Evolutionary conservation across 2,329 filamentous ascomycete species (phyloP).

Genomic region (Curvularia verruculosa): DNA sequence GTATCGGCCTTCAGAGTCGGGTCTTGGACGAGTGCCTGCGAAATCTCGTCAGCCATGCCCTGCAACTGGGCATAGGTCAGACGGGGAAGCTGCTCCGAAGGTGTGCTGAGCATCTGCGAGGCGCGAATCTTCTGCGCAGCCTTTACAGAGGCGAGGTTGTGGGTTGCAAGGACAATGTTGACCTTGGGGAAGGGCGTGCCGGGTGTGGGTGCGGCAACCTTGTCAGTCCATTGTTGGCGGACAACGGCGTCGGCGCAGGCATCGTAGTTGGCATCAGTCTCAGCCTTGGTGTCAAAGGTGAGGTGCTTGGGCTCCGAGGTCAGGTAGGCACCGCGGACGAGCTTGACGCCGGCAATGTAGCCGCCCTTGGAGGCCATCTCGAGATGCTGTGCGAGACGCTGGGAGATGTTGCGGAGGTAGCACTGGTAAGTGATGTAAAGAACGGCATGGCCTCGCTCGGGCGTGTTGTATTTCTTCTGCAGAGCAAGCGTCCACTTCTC

Average conservation of each 20-base stretch:
- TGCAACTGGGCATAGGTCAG: slow-evolving; percentile 79
- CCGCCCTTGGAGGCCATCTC: slow-evolving; percentile 52
- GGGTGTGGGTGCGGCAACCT: slow-evolving; percentile 53
- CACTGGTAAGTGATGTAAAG: slow-evolving; percentile 72
- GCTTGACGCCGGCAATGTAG: slow-evolving; percentile 62
- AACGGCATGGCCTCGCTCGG: slow-evolving; percentile 62
- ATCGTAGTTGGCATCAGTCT: slow-evolving; percentile 70
- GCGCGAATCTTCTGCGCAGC: slow-evolving; percentile 59
- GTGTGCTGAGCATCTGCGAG: slow-evolving; percentile 47
- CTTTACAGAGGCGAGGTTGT: slow-evolving; percentile 76
- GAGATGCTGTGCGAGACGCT: slow-evolving; percentile 55
- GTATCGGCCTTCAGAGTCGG: slow-evolving; percentile 46
- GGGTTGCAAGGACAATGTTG: slow-evolving; percentile 76
- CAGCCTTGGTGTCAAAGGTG: slow-evolving; percentile 61
- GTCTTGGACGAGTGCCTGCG: slow-evolving; percentile 60
- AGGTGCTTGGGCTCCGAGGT: slow-evolving; percentile 56
- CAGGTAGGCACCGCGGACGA: slow-evolving; percentile 64
- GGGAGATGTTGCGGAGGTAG: slow-evolving; percentile 59
- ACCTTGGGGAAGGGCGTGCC: slow-evolving; percentile 51
- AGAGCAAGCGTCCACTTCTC: slow-evolving; percentile 80
- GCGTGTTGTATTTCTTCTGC: slow-evolving; percentile 75
- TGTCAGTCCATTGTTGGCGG: slow-evolving; percentile 64
- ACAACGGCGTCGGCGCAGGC: slow-evolving; percentile 71
- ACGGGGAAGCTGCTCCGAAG: slow-evolving; percentile 35
- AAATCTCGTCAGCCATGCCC: slow-evolving; percentile 96